Percentiles rank a stretch among this genome's conserved stretches.
phyloP scores from a whole-genome alignment of 2,329 filamentous ascomycete genomes.

The Aspergillus sp. region DNA sequence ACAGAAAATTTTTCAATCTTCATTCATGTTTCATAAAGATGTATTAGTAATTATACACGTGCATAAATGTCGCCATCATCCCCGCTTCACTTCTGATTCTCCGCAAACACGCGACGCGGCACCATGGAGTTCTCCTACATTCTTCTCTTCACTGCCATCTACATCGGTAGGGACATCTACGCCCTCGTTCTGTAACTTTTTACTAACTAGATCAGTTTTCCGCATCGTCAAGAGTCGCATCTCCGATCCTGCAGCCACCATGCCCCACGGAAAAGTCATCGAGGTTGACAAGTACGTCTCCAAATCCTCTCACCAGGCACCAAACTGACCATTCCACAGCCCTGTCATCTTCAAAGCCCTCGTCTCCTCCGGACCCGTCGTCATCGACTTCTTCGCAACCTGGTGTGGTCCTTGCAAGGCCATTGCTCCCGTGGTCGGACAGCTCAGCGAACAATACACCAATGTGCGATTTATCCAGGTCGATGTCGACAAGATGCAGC shows the following conservation, averaged over 20 bases:
- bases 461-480: constrained; percentile 52
- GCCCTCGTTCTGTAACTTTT: no score
- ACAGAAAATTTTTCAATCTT: no score
- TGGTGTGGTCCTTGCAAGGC: constrained; percentile 57
- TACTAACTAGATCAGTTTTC: no score
- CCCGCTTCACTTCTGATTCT: no score
- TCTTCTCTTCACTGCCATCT: no score
- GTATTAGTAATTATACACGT: no score
- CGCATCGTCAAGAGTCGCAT: no score
- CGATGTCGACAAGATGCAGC: constrained; percentile 50
- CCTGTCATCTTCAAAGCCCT: constrained; percentile 55
- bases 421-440: constrained; percentile 48
- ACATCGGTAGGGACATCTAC: no score
- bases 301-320: neutral
- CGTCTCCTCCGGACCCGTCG: constrained; percentile 46
- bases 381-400: constrained; percentile 51
- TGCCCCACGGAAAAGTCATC: constrained; percentile 32
- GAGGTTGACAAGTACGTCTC: constrained; percentile 29
- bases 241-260: constrained; percentile 9
- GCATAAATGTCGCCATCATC: no score
- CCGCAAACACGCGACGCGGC: no score
- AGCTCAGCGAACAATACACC: constrained; percentile 47
- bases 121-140: no score
- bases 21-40: no score
- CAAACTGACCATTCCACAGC: constrained; percentile 40